These are phyloP conservation scores for Lunularia cruciata DNA, from an alignment of 225 moss, liverwort and hornwort species.

Conservation along the genomic window DNA sequence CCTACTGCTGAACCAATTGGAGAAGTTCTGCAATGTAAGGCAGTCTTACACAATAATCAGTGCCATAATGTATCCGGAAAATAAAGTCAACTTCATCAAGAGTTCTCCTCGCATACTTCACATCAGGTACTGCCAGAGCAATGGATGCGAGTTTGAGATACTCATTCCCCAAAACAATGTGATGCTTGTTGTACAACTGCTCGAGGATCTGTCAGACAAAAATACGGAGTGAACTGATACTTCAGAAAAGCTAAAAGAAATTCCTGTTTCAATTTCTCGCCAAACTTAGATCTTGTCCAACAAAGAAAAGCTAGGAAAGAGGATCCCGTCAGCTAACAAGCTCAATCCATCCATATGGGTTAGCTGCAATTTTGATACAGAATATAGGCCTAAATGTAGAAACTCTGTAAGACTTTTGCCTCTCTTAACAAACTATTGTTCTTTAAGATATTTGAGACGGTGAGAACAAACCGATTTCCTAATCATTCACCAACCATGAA, in stretches of 20 bases:
- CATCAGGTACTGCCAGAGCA: conserved; percentile 49
- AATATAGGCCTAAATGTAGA: no score
- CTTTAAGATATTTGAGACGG: no score
- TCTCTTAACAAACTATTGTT: no score
- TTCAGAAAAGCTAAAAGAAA: conserved; percentile 6
- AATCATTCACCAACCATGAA: no score
- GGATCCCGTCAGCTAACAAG: no score
- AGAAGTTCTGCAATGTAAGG: conserved; percentile 24
- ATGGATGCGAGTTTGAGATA: conserved; percentile 72
- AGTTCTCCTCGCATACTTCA: conserved; percentile 43
- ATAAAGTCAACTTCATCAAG: conserved; percentile 51
- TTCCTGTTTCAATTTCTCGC: neutral
- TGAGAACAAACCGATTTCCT: no score
- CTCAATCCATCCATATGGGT: no score
- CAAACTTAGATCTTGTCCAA: neutral
- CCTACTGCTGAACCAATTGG: conserved; percentile 5
- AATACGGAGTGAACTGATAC: neutral
- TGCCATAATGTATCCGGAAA: conserved; percentile 67
- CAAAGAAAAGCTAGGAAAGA: neutral
- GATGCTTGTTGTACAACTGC: conserved; percentile 59
- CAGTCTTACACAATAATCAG: conserved; percentile 41
- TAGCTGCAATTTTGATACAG: no score
- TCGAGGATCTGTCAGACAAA: conserved; percentile 64
- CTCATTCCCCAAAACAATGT: conserved; percentile 80
- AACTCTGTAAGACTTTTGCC: no score